phyloP scores from a whole-genome alignment of 208 protist species.

The Acanthamoeba culbertsoni region DNA sequence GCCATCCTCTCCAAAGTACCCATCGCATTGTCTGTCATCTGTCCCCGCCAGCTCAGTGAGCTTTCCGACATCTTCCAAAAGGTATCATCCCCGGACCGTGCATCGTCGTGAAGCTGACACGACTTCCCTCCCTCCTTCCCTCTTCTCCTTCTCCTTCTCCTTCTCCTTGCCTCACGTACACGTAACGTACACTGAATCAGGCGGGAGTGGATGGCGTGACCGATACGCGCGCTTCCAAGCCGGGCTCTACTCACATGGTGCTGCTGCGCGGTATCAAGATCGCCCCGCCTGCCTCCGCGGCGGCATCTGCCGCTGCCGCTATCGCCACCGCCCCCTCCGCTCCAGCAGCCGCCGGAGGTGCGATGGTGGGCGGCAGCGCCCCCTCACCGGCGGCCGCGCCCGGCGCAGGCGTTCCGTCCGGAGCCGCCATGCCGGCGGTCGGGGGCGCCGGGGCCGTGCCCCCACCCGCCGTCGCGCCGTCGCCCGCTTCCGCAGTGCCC shows the following conservation, averaged over 20 bases:
- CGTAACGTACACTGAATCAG: neutral
- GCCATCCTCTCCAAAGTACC: neutral
- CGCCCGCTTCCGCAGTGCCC: neutral
- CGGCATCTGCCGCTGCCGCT: neutral
- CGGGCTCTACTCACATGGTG: neutral
- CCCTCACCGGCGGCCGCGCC: no score
- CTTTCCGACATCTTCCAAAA: neutral
- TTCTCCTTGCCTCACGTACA: neutral
- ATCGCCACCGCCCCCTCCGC: neutral
- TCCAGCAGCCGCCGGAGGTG: neutral
- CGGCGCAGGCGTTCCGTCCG: no score
- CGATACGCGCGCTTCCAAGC: neutral
- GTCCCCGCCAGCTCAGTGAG: constrained; percentile 19
- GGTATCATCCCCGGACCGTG: neutral
- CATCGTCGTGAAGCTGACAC: neutral
- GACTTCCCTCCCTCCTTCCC: neutral
- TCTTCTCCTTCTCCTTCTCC: neutral
- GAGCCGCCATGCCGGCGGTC: neutral
- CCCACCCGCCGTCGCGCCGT: neutral
- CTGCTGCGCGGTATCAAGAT: constrained; percentile 37
- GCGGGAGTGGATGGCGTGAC: neutral
- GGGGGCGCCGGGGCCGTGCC: neutral
- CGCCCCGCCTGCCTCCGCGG: neutral
- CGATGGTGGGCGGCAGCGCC: no score
- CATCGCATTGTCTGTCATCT: constrained; percentile 5